A percentile compares a stretch with the other conserved stretches of the same genome.
These are phyloP conservation scores for Diaporthe velutina DNA, from an alignment of 2,329 filamentous ascomycete genomes.

Conservation along the genomic window DNA sequence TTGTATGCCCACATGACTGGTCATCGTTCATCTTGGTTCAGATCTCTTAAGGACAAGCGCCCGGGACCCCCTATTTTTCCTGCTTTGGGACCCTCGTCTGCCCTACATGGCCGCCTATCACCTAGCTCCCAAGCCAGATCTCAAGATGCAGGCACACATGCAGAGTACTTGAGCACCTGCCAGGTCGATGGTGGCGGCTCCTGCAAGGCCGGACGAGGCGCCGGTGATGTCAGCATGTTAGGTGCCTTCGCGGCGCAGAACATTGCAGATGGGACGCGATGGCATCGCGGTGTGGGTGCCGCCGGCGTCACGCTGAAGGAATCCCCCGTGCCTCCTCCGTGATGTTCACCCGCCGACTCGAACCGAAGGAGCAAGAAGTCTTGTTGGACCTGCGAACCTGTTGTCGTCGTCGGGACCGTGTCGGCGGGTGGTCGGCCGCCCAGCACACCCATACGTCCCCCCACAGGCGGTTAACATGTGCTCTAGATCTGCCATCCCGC, in stretches of 20 bases:
- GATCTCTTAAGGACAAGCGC: constrained; percentile 19
- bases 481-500: background rate
- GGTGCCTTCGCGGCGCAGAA: background rate
- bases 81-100: background rate
- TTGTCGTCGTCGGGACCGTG: background rate
- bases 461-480: constrained; percentile 19
- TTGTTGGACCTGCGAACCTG: background rate
- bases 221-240: constrained; percentile 1
- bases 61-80: background rate
- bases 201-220: constrained; percentile 4
- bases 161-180: background rate
- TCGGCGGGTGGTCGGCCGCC: background rate
- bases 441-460: constrained; percentile 2
- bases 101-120: background rate
- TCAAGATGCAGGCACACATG: constrained; percentile 31
- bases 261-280: constrained; percentile 13
- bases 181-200: background rate
- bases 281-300: background rate
- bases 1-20: background rate
- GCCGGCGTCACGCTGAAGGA: constrained; percentile 31
- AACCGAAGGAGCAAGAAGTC: constrained; percentile 4
- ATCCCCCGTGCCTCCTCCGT: background rate
- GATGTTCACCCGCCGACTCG: background rate
- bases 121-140: constrained; percentile 28
- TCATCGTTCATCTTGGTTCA: background rate